Percentiles rank a stretch among this genome's conserved stretches.
Conservation (phyloP, 306 rosid species). For the Fagus crenata region DNA sequence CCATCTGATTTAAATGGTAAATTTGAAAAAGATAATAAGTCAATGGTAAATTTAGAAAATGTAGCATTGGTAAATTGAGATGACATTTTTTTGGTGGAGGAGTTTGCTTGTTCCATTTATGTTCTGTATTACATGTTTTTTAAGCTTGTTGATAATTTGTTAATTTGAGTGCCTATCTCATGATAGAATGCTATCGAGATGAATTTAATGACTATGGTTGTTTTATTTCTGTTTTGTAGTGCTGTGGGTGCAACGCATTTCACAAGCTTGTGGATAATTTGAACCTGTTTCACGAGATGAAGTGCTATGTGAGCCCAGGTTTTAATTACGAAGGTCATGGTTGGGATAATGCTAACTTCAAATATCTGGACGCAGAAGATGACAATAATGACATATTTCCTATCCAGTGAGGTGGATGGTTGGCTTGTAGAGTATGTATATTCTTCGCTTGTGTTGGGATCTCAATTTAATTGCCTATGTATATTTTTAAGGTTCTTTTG, state of each 20-base stretch:
- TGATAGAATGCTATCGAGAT: neutral
- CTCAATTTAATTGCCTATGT: slow-evolving; percentile 40
- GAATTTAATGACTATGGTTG: neutral
- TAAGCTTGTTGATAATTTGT: neutral
- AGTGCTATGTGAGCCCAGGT: slow-evolving; percentile 76
- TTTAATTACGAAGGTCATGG: slow-evolving; percentile 70
- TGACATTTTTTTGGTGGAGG: too few relatives aligned
- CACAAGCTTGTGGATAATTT: slow-evolving; percentile 96
- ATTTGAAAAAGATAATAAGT: neutral
- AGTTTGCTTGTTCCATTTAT: neutral
- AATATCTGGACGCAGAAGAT: slow-evolving; percentile 56
- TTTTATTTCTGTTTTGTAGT: slow-evolving; percentile 44
- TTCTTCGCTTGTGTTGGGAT: slow-evolving; percentile 33
- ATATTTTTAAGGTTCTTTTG: slow-evolving; percentile 33
- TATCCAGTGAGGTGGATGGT: slow-evolving; percentile 43
- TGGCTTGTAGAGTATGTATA: slow-evolving; percentile 35
- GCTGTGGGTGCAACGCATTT: slow-evolving; percentile 89
- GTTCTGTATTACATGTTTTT: neutral
- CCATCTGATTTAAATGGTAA: neutral
- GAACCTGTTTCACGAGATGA: slow-evolving; percentile 89
- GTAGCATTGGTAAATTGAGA: neutral
- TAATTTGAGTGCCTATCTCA: neutral
- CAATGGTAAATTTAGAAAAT: neutral
- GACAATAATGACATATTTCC: slow-evolving; percentile 56
- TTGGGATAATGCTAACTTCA: slow-evolving; percentile 67